Percentiles rank a stretch among this genome's conserved stretches.
Conservation (phyloP, 2,329 filamentous ascomycete species). For the Ilyonectria robusta region DNA sequence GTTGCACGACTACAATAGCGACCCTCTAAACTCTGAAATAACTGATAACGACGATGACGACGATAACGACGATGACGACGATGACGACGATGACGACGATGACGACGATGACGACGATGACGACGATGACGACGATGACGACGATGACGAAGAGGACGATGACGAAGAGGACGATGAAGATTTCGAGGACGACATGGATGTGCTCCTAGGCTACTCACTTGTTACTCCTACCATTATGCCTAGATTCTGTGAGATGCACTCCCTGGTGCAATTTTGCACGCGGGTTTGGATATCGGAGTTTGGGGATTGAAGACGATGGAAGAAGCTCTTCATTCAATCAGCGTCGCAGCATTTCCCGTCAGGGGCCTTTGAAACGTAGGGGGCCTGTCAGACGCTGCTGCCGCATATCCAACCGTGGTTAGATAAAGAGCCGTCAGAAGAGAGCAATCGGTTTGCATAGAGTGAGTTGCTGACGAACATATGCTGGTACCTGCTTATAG, state of each 20-base stretch:
- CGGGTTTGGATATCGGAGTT: conserved; percentile 35
- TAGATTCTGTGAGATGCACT: conserved; percentile 38
- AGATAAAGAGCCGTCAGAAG: not conserved
- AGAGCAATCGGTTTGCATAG: no score
- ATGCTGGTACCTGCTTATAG: no score
- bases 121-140: no score
- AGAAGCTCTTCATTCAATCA: conserved; percentile 23
- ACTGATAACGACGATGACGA: not conserved
- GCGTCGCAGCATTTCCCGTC: conserved; percentile 30
- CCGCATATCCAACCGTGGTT: conserved; percentile 33
- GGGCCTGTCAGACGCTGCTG: conserved; percentile 26
- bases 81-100: no score
- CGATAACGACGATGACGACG: no score
- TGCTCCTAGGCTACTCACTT: conserved; percentile 39
- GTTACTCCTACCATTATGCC: conserved; percentile 12
- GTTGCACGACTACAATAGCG: conserved; percentile 8
- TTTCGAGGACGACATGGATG: conserved; percentile 33
- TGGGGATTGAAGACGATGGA: conserved; percentile 20
- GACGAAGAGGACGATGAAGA: not conserved
- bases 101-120: no score
- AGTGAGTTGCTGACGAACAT: no score
- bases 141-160: no score
- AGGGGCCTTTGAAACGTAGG: conserved; percentile 32
- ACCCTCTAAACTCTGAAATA: no score
- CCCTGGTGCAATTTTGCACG: conserved; percentile 44